Percentiles rank a stretch among this genome's conserved stretches.
Evolutionary conservation across 2,329 filamentous ascomycete species (phyloP).

Genomic region (Hymenoscyphus fructigenus): DNA sequence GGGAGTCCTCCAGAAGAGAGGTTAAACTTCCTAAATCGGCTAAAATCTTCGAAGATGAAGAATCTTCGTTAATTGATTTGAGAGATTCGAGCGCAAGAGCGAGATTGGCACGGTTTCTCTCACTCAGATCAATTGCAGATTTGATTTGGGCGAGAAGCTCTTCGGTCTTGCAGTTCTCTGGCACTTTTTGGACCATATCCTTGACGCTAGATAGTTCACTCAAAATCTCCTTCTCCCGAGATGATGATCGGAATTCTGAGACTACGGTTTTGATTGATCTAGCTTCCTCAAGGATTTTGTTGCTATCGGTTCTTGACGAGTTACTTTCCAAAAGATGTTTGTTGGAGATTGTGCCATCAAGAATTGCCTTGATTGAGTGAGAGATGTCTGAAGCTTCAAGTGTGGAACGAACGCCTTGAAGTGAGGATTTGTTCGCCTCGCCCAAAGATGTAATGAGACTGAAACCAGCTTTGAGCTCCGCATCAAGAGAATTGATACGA

Average conservation of each 20-base stretch:
- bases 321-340: slow-evolving; percentile 4
- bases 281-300: slow-evolving; percentile 11
- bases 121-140: not conserved
- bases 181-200: slow-evolving; percentile 2
- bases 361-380: slow-evolving; percentile 1
- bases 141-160: slow-evolving; percentile 17
- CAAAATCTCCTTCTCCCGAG: slow-evolving; percentile 3
- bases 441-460: not conserved
- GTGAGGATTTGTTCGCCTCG: slow-evolving; percentile 1
- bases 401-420: not conserved
- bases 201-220: slow-evolving; percentile 4
- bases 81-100: not conserved
- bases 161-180: slow-evolving; percentile 9
- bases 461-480: not conserved
- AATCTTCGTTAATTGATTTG: slow-evolving; percentile 1
- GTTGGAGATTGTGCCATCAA: slow-evolving; percentile 3
- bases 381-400: not conserved
- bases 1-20: not conserved
- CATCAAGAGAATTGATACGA: slow-evolving; percentile 1
- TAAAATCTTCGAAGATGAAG: not conserved
- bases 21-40: not conserved
- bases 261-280: not conserved
- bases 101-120: slow-evolving; percentile 2
- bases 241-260: slow-evolving; percentile 2
- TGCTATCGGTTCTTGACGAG: slow-evolving; percentile 1